Evolutionary conservation across 345 rosid genomes (phyloP).

Genomic region (Citrus mangshanensis): DNA sequence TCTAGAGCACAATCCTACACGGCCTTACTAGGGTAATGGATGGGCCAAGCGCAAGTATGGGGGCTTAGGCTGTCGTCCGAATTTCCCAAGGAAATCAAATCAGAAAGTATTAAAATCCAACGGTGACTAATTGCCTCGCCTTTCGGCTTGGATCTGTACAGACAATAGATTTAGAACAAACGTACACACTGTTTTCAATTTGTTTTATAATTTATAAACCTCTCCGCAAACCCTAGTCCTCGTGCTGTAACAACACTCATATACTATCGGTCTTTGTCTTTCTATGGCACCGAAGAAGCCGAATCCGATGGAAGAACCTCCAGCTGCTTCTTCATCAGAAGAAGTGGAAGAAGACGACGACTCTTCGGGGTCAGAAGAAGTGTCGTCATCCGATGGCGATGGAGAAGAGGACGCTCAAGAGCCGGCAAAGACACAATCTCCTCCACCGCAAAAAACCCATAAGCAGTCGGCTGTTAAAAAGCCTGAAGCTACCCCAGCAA

Average conservation of each 20-base stretch:
- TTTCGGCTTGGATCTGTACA: not conserved
- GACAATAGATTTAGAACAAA: no score
- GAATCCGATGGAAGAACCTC: constrained; percentile 28
- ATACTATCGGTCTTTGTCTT: not conserved
- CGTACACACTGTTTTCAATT: no score
- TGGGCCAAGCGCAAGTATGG: not conserved
- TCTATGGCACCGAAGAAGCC: constrained; percentile 32
- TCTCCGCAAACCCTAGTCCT: constrained; percentile 9
- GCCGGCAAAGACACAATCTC: not conserved
- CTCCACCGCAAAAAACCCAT: not conserved
- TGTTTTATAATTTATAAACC: not conserved
- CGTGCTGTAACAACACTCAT: not conserved
- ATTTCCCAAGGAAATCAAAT: not conserved
- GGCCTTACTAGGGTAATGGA: not conserved
- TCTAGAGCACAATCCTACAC: no score
- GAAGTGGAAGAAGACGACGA: constrained; percentile 30
- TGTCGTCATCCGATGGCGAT: not conserved
- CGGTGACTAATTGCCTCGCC: not conserved
- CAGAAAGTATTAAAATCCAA: not conserved
- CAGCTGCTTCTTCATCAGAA: constrained; percentile 21
- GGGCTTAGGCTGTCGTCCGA: not conserved
- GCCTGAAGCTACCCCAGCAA: not conserved
- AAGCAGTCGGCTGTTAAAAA: not conserved
- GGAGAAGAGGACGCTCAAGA: constrained; percentile 15
- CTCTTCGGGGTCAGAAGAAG: constrained; percentile 8